Conservation (phyloP, 192 early-diverging fungal genomes). For the Coemansia sp. region DNA sequence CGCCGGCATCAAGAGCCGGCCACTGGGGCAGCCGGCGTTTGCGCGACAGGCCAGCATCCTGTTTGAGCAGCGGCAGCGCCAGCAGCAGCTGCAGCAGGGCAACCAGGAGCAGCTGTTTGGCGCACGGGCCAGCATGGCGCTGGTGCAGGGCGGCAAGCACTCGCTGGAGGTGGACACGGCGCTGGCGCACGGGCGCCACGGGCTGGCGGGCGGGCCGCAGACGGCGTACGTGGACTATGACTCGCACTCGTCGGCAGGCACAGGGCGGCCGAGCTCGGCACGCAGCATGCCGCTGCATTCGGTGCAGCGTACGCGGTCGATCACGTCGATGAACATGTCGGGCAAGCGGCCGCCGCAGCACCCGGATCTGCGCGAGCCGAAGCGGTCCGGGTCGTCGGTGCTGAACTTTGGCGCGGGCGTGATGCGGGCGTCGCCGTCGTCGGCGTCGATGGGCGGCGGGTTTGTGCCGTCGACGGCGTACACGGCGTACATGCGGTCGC, state of each 20-base stretch:
- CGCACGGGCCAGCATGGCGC: slow-evolving; percentile 17
- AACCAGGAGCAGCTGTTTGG: slow-evolving; percentile 14
- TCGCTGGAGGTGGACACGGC: slow-evolving; percentile 17
- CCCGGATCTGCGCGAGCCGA: slow-evolving; percentile 29
- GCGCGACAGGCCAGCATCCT: slow-evolving; percentile 29
- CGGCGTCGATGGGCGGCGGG: slow-evolving; percentile 40
- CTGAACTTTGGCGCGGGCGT: background rate
- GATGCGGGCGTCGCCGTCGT: slow-evolving; percentile 42
- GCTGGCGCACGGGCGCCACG: background rate
- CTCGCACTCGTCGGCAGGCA: slow-evolving; percentile 13
- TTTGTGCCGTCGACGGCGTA: slow-evolving; percentile 25
- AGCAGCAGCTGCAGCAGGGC: background rate
- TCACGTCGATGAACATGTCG: slow-evolving; percentile 41
- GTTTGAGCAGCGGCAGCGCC: slow-evolving; percentile 12
- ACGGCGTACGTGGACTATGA: slow-evolving; percentile 23
- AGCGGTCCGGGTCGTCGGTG: slow-evolving; percentile 35
- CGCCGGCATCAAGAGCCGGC: slow-evolving; percentile 47
- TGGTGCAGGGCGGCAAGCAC: slow-evolving; percentile 21
- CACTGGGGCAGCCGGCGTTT: slow-evolving; percentile 51
- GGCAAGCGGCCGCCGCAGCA: slow-evolving; percentile 31
- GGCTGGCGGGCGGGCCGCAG: background rate
- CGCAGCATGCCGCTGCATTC: slow-evolving; percentile 50
- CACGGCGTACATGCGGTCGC: slow-evolving; percentile 42
- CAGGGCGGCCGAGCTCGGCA: slow-evolving; percentile 44
- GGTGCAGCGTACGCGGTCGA: slow-evolving; percentile 44